Conservation (phyloP, 2,329 filamentous ascomycete species). For the Dothideomycetidae sp. region DNA sequence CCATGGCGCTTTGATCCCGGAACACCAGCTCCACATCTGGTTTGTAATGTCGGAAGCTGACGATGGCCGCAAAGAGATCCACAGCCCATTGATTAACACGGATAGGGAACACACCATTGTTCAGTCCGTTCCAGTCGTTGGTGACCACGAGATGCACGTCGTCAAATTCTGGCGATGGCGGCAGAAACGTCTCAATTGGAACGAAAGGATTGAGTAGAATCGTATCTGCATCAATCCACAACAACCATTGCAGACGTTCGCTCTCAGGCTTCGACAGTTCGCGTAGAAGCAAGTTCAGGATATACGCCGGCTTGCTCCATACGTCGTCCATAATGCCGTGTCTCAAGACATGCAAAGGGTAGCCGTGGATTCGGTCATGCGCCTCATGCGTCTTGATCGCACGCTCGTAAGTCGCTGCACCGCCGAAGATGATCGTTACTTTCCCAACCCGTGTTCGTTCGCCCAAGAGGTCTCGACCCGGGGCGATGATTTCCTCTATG, state of each 20-base stretch:
- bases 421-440: conserved; percentile 27
- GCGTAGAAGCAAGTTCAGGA: conserved; percentile 26
- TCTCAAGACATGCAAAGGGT: conserved; percentile 29
- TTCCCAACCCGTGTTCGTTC: conserved; percentile 24
- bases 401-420: conserved; percentile 27
- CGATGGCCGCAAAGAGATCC: conserved; percentile 26
- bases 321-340: conserved; percentile 29
- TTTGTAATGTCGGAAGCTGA: conserved; percentile 27
- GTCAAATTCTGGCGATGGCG: conserved; percentile 23
- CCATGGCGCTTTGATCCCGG: conserved; percentile 30
- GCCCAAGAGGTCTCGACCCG: conserved; percentile 16
- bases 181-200: conserved; percentile 28
- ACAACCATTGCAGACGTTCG: conserved; percentile 29
- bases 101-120: conserved; percentile 31
- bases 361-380: conserved; percentile 28
- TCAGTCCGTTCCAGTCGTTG: conserved; percentile 29
- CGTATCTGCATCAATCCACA: conserved; percentile 33
- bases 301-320: conserved; percentile 33
- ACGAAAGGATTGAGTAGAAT: conserved; percentile 31
- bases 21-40: conserved; percentile 24
- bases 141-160: conserved; percentile 25
- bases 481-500: conserved; percentile 7
- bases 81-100: conserved; percentile 28
- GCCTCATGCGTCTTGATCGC: conserved; percentile 28
- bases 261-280: conserved; percentile 26